Percentiles rank a stretch among this genome's conserved stretches.
These are phyloP conservation scores for Backusella australiensis DNA, from an alignment of 192 early-diverging fungal species.

Conservation along the genomic window DNA sequence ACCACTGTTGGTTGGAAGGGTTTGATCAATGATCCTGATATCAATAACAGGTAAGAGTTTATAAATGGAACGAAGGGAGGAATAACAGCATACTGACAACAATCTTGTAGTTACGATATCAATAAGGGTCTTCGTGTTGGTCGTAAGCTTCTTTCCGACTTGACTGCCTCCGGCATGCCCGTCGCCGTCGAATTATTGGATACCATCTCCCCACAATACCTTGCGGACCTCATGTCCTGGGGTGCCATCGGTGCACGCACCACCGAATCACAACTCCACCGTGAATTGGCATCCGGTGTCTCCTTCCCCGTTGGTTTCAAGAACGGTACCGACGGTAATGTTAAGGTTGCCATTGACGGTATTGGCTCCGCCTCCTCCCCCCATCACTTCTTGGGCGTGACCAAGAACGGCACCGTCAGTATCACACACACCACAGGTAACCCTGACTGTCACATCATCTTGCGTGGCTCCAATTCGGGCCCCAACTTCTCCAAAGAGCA, in stretches of 20 bases:
- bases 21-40: constrained; percentile 79
- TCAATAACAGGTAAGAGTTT: constrained; percentile 50
- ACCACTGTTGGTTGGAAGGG: constrained; percentile 94
- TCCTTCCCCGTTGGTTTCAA: constrained; percentile 99
- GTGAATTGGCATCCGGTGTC: constrained; percentile 91
- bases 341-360: constrained; percentile 69
- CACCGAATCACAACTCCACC: constrained; percentile 93
- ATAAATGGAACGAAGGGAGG: not conserved
- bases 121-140: constrained; percentile 94
- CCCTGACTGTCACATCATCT: constrained; percentile 82
- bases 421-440: constrained; percentile 89
- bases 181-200: constrained; percentile 90
- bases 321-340: constrained; percentile 95
- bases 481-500: constrained; percentile 80
- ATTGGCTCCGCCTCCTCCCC: constrained; percentile 70
- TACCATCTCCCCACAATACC: constrained; percentile 95
- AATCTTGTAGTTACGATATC: constrained; percentile 74
- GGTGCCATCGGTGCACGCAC: constrained; percentile 97
- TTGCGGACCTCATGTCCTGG: constrained; percentile 93
- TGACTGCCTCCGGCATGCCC: constrained; percentile 84
- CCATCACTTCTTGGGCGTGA: constrained; percentile 93
- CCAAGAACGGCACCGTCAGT: constrained; percentile 89
- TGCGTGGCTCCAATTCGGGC: constrained; percentile 85
- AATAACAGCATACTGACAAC: not conserved
- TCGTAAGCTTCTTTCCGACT: constrained; percentile 70